phyloP scores from a whole-genome alignment of 805 yeast species.

The Kazachstania africana region DNA sequence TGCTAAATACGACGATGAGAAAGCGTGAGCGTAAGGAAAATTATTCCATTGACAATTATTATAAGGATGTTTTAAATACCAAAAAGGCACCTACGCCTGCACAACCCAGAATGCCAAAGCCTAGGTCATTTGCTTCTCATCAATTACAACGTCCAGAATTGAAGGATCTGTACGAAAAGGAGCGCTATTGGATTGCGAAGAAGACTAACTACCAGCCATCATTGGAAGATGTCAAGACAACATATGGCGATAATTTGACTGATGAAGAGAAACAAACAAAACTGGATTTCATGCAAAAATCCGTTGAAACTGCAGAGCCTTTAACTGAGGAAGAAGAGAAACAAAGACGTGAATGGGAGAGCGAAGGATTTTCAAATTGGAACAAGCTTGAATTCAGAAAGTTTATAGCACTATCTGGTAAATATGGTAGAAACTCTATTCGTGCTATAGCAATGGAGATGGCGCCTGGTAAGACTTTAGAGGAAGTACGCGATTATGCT shows the following conservation, averaged over 20 bases:
- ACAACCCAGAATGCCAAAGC: slow-evolving; percentile 80
- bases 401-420: slow-evolving; percentile 64
- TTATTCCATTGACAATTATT: slow-evolving; percentile 79
- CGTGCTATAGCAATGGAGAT: slow-evolving; percentile 65
- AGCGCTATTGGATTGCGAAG: slow-evolving; percentile 66
- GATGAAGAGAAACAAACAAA: slow-evolving; percentile 35
- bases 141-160: slow-evolving; percentile 76
- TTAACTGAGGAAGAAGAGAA: slow-evolving; percentile 72
- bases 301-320: slow-evolving; percentile 65
- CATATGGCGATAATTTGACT: slow-evolving; percentile 28
- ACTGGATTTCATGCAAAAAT: slow-evolving; percentile 50
- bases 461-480: slow-evolving; percentile 61
- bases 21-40: slow-evolving; percentile 67
- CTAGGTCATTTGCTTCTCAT: slow-evolving; percentile 73
- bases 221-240: slow-evolving; percentile 38
- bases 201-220: slow-evolving; percentile 57
- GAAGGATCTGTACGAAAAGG: slow-evolving; percentile 67
- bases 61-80: slow-evolving; percentile 68
- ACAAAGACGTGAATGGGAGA: slow-evolving; percentile 44
- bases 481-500: slow-evolving; percentile 71
- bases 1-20: slow-evolving; percentile 82
- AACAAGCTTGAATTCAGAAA: slow-evolving; percentile 78
- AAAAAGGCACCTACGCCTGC: slow-evolving; percentile 34
- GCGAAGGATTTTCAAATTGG: slow-evolving; percentile 73
- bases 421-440: slow-evolving; percentile 71